Conservation (phyloP, 495 filamentous ascomycete species). For the Aspergillus egyptiacus region DNA sequence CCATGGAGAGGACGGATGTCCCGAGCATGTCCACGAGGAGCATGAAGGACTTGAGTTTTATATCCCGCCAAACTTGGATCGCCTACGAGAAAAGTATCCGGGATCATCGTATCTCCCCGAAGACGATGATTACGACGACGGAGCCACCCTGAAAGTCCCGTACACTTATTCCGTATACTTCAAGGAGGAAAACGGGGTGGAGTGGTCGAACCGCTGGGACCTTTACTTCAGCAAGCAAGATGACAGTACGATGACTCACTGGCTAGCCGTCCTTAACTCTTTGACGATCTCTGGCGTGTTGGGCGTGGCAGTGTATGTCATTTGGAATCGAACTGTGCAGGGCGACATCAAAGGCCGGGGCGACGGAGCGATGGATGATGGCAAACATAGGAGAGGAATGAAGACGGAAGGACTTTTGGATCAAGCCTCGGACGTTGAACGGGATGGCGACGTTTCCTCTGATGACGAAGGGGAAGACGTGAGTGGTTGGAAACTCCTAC, state of each 20-base stretch:
- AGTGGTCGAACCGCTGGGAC: slow-evolving; percentile 88
- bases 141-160: slow-evolving; percentile 67
- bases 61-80: slow-evolving; percentile 56
- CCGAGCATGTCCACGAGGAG: slow-evolving; percentile 55
- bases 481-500: slow-evolving; percentile 91
- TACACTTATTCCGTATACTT: slow-evolving; percentile 94
- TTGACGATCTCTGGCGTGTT: slow-evolving; percentile 78
- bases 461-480: slow-evolving; percentile 83
- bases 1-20: slow-evolving; percentile 58
- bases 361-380: slow-evolving; percentile 61
- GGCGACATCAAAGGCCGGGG: slow-evolving; percentile 71
- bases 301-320: slow-evolving; percentile 78
- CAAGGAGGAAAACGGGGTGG: slow-evolving; percentile 73
- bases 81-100: slow-evolving; percentile 50
- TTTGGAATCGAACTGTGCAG: slow-evolving; percentile 74
- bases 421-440: slow-evolving; percentile 53
- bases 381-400: slow-evolving; percentile 53
- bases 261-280: slow-evolving; percentile 90
- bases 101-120: slow-evolving; percentile 54
- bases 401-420: slow-evolving; percentile 57
- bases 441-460: slow-evolving; percentile 56
- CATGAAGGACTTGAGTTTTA: slow-evolving; percentile 62
- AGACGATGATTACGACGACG: slow-evolving; percentile 57
- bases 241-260: slow-evolving; percentile 79
- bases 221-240: slow-evolving; percentile 90